A percentile compares a stretch with the other conserved stretches of the same genome.
These are phyloP conservation scores for Jamesozyma rosinii DNA, from an alignment of 805 yeast genomes.

Conservation along the genomic window DNA sequence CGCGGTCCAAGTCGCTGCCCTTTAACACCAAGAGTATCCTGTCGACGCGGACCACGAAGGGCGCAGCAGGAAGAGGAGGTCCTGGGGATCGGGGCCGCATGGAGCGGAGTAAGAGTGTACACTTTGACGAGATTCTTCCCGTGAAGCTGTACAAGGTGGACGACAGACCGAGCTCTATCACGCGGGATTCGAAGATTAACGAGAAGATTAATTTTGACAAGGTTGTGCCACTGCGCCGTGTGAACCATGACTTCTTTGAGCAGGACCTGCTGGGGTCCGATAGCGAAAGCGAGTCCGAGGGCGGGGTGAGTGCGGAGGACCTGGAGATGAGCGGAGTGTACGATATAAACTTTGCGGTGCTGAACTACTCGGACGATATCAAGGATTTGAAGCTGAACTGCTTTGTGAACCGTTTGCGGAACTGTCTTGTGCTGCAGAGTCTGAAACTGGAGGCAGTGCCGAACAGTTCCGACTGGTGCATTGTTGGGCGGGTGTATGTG, in stretches of 20 bases:
- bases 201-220: constrained; percentile 8
- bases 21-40: constrained; percentile 10
- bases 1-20: constrained; percentile 39
- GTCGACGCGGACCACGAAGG: background rate
- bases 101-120: constrained; percentile 56
- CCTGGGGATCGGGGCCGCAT: background rate
- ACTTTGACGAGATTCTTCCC: constrained; percentile 62
- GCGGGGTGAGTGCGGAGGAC: constrained; percentile 14
- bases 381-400: constrained; percentile 21
- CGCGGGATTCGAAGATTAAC: constrained; percentile 2
- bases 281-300: constrained; percentile 2
- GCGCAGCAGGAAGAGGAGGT: background rate
- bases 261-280: background rate
- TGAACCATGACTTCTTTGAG: constrained; percentile 1
- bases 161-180: constrained; percentile 70
- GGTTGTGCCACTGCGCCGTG: constrained; percentile 6
- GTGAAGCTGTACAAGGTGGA: constrained; percentile 63
- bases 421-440: constrained; percentile 16
- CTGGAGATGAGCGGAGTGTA: constrained; percentile 18
- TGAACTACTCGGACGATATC: constrained; percentile 16
- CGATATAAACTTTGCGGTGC: constrained; percentile 22
- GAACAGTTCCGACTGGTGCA: constrained; percentile 5
- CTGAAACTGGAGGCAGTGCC: constrained; percentile 11
- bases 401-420: constrained; percentile 16
- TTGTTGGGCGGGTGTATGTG: constrained; percentile 50